Base-by-base conservation (phyloP, 2,329 filamentous ascomycete species). In the Exophiala alcalophila region DNA sequence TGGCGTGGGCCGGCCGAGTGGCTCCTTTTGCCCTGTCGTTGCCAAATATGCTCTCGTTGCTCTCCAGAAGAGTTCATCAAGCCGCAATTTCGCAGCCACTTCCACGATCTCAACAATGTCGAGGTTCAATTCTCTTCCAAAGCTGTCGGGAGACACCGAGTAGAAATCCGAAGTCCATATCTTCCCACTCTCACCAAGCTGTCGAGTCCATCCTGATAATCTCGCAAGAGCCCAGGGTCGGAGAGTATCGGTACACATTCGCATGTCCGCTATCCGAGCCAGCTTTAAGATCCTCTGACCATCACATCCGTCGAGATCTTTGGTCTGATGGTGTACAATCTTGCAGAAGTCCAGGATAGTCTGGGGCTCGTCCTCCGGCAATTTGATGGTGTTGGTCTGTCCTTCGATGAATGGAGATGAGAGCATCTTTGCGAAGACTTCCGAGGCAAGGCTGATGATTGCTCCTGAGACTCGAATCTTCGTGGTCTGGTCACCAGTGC, bases 291-390 rank as follows among this genome's bases (percentile, higher is more conserved):
- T 19, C 11, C 19, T 9, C n/a, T 16, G 3, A 2, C 3, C 6
- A 4, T 24, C 15, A 11, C 21, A 11, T 14, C 24, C 26, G n/a
- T 31, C 12, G 8, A 31, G 19, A 24, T 31, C 14, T 12, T 32
- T 21, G 10, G 14, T 8, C 12, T 23, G 15, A 20, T 37, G 32
- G 26, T 43, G 32, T n/a, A 24, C 15, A 14, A 37, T 37, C n/a
- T 30, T 20, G 40, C 24, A 43, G 32, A 36, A 43, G 19, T 36
- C 25, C 24, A 37, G 27, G 14, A 43, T n/a, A 10, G 21, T 18
- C 26, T 43, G 12, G 18, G 32, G 32, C 4, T 25, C n/a, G 9
- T 29, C 32, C n/a, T 28, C 30, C 2, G 6, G n/a, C 9, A 43
- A 9, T 5, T 16, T 16, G 12, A 43, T 26, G 11, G 15, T 28